A percentile compares a stretch with the other conserved stretches of the same genome.
Conservation (phyloP, 1,284 basidiomycete genomes). For the Volvariella volvacea region DNA sequence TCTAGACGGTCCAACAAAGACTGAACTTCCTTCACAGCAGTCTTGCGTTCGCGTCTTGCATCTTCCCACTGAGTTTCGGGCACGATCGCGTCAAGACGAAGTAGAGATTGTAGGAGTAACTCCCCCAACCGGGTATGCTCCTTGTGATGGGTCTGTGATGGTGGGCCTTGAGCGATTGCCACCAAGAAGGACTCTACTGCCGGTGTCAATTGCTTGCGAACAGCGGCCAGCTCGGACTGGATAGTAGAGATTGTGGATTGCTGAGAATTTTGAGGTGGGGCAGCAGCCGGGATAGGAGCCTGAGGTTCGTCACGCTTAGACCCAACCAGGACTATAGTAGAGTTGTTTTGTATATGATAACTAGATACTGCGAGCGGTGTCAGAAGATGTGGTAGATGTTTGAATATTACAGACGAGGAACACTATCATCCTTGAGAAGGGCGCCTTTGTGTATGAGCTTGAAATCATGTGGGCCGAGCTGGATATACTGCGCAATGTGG, state of each 20-base stretch:
- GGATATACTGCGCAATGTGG: slow-evolving; percentile 57
- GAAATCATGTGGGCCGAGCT: slow-evolving; percentile 55
- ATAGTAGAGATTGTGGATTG: slow-evolving; percentile 49
- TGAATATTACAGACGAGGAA: slow-evolving; percentile 42
- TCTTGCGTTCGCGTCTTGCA: slow-evolving; percentile 67
- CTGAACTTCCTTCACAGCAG: slow-evolving; percentile 55
- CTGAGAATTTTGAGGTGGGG: slow-evolving; percentile 36
- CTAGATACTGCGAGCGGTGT: slow-evolving; percentile 42
- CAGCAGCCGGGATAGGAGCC: slow-evolving; percentile 17
- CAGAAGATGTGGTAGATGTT: slow-evolving; percentile 5
- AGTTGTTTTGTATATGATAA: slow-evolving; percentile 54
- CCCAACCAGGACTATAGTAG: slow-evolving; percentile 57
- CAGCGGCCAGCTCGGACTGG: slow-evolving; percentile 47
- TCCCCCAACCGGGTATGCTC: slow-evolving; percentile 64
- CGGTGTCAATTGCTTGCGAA: slow-evolving; percentile 47
- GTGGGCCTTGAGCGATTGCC: slow-evolving; percentile 16
- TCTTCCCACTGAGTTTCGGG: slow-evolving; percentile 65
- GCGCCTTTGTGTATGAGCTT: slow-evolving; percentile 76
- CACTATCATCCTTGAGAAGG: slow-evolving; percentile 71
- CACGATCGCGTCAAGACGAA: slow-evolving; percentile 68
- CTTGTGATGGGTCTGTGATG: slow-evolving; percentile 18
- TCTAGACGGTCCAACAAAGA: slow-evolving; percentile 35
- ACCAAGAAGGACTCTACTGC: slow-evolving; percentile 50
- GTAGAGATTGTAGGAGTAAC: slow-evolving; percentile 67
- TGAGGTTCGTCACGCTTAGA: slow-evolving; percentile 19